These are phyloP conservation scores for Pseudopithomyces chartarum DNA, from an alignment of 2,329 filamentous ascomycete species.

Conservation along the genomic window DNA sequence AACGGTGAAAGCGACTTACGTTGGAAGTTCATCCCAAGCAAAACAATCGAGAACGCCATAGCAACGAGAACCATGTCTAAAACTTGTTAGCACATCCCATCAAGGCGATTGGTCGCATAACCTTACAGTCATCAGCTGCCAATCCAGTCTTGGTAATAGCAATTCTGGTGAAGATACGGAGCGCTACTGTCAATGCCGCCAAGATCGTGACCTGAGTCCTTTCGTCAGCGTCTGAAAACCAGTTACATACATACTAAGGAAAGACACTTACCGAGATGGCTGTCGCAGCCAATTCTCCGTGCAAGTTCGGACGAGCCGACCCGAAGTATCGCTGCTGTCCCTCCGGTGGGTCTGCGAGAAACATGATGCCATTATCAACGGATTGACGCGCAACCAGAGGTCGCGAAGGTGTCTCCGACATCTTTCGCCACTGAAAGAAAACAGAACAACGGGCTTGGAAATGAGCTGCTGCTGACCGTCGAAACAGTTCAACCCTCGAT, in stretches of 20 bases:
- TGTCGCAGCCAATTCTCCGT: not conserved
- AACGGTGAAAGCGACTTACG: not conserved
- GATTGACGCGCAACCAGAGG: not conserved
- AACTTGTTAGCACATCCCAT: not conserved
- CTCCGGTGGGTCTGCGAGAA: conserved; percentile 3
- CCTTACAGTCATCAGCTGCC: conserved; percentile 9
- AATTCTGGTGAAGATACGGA: conserved; percentile 10
- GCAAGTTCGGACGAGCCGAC: not conserved
- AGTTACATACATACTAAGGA: too few species aligned
- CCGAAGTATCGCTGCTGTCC: not conserved
- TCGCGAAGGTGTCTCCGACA: not conserved
- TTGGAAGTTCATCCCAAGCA: conserved; percentile 4
- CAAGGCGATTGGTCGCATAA: not conserved
- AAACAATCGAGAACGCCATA: not conserved
- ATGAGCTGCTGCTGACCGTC: too few species aligned
- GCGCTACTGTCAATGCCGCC: conserved; percentile 1
- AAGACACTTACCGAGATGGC: not conserved
- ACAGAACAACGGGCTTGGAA: too few species aligned
- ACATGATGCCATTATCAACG: not conserved
- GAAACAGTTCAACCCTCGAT: too few species aligned
- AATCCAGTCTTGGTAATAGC: conserved; percentile 7
- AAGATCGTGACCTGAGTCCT: not conserved
- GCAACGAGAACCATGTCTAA: conserved; percentile 7
- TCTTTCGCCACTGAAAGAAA: not conserved
- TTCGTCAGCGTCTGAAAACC: too few species aligned